Evolutionary conservation across 169 alveolate species (phyloP).

Genomic region (Plasmodium gonderi): DNA sequence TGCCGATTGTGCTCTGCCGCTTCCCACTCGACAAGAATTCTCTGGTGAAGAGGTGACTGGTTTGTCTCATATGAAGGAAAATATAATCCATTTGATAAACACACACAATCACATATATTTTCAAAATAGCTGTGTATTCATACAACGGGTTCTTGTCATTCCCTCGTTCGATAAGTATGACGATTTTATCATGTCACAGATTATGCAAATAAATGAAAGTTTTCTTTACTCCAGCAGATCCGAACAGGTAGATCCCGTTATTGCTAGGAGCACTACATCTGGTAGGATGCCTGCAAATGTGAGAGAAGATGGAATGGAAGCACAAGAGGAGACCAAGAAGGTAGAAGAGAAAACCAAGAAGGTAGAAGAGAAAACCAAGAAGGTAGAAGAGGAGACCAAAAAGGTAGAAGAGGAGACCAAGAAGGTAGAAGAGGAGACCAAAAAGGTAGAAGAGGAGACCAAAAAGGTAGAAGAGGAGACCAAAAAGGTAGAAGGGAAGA

Average conservation of each 20-base stretch:
- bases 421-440: not conserved
- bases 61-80: not conserved
- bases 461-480: not conserved
- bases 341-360: too few species aligned
- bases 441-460: not conserved
- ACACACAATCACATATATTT: slow-evolving; percentile 35
- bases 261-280: too few species aligned
- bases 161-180: slow-evolving; percentile 49
- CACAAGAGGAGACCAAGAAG: not conserved
- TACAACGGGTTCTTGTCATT: slow-evolving; percentile 64
- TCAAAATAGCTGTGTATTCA: slow-evolving; percentile 59
- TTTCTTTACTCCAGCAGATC: slow-evolving; percentile 3
- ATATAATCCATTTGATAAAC: slow-evolving; percentile 5
- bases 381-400: not conserved
- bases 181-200: slow-evolving; percentile 35
- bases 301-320: not conserved
- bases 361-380: not conserved
- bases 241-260: not conserved
- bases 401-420: not conserved
- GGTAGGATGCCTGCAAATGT: not conserved
- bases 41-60: not conserved
- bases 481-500: not conserved
- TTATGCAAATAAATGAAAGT: slow-evolving; percentile 61
- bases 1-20: not conserved
- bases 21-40: not conserved